Conservation (phyloP, 305 asterid species). For the Stenogyne calaminthoides region DNA sequence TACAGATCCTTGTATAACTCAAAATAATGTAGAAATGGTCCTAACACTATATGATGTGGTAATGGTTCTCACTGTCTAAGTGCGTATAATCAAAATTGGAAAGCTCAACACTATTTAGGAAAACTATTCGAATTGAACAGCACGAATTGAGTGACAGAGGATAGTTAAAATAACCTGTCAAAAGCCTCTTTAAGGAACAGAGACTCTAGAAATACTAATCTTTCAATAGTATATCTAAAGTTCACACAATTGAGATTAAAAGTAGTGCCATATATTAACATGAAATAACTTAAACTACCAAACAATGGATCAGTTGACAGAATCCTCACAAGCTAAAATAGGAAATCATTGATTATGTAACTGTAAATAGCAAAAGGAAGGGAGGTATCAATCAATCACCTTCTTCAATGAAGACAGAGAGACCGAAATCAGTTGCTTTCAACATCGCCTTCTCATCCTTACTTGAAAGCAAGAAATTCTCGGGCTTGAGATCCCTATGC, state of each 20-base stretch:
- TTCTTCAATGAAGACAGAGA: slow-evolving; percentile 68
- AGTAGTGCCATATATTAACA: neutral
- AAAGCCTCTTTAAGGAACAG: neutral
- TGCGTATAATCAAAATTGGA: neutral
- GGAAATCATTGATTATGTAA: neutral
- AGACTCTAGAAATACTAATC: neutral
- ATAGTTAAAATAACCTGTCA: neutral
- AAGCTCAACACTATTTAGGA: neutral
- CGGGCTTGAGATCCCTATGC: slow-evolving; percentile 73
- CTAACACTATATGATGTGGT: too few species aligned
- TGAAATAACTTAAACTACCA: neutral
- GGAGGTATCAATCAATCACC: slow-evolving; percentile 33
- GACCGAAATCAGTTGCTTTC: slow-evolving; percentile 69
- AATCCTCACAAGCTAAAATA: neutral
- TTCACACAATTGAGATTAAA: slow-evolving; percentile 1
- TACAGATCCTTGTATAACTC: neutral
- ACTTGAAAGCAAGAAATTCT: slow-evolving; percentile 64
- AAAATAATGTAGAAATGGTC: neutral
- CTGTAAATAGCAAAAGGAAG: slow-evolving; percentile 3
- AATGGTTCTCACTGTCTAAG: neutral
- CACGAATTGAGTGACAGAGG: neutral
- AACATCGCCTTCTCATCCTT: slow-evolving; percentile 58
- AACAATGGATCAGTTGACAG: neutral
- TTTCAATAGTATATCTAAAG: neutral
- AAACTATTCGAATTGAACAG: neutral